Conservation (phyloP, 805 yeast species). For the Monosporozyma unispora region DNA sequence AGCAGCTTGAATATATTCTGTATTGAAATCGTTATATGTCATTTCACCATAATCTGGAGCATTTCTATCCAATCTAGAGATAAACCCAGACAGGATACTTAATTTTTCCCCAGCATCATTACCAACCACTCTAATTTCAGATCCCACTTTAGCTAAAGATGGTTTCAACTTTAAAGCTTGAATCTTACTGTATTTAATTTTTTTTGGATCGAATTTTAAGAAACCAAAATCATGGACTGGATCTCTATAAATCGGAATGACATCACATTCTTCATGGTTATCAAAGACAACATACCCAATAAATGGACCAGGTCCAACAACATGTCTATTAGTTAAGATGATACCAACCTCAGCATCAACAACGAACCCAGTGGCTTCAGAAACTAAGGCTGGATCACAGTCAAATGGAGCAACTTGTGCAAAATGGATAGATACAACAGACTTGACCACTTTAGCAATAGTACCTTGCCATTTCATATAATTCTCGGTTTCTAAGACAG, state of each 20-base stretch:
- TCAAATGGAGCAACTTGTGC: constrained; percentile 82
- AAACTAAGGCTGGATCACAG: constrained; percentile 68
- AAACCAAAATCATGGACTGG: constrained; percentile 96
- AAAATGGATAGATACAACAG: constrained; percentile 85
- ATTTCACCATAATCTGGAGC: constrained; percentile 89
- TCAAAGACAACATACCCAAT: constrained; percentile 87
- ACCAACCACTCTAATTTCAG: constrained; percentile 90
- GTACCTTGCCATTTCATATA: constrained; percentile 66
- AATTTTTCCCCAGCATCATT: constrained; percentile 94
- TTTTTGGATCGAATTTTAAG: constrained; percentile 62
- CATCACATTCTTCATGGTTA: constrained; percentile 88
- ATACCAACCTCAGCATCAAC: constrained; percentile 78
- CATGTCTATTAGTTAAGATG: constrained; percentile 86
- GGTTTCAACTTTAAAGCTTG: constrained; percentile 63
- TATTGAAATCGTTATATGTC: constrained; percentile 86
- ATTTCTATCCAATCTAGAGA: constrained; percentile 73
- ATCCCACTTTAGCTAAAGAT: constrained; percentile 80
- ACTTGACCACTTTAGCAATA: constrained; percentile 68
- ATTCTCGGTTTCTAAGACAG: constrained; percentile 8
- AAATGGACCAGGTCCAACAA: constrained; percentile 93
- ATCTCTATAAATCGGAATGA: constrained; percentile 78
- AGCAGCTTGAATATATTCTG: constrained; percentile 92
- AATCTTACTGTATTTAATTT: constrained; percentile 65
- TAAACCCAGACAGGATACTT: constrained; percentile 78
- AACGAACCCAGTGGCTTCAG: constrained; percentile 94